A percentile compares a stretch with the other conserved stretches of the same genome.
Evolutionary conservation across 2,329 filamentous ascomycete species (phyloP).

Genomic region (Fusarium sp.): DNA sequence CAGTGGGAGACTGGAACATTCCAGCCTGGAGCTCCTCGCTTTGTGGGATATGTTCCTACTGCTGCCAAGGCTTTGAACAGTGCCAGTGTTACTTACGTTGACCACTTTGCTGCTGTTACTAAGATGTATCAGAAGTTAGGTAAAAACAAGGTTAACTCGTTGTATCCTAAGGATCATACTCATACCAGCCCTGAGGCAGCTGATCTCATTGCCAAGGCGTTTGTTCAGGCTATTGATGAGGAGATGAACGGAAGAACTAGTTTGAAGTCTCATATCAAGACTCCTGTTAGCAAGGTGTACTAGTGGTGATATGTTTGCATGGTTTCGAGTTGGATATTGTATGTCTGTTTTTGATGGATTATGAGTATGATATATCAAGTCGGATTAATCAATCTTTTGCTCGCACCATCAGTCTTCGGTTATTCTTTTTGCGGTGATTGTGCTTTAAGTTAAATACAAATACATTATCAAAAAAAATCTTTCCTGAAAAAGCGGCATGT

Average conservation of each 20-base stretch:
- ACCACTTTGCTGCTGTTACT: constrained; percentile 71
- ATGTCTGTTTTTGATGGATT: not conserved
- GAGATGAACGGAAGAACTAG: constrained; percentile 50
- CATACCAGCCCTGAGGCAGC: constrained; percentile 71
- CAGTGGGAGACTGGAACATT: constrained; percentile 70
- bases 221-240: constrained; percentile 56
- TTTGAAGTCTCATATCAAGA: constrained; percentile 47
- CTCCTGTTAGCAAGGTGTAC: constrained; percentile 44
- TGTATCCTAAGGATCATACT: constrained; percentile 72
- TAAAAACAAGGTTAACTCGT: constrained; percentile 61
- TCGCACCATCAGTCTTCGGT: too few relatives aligned
- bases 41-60: constrained; percentile 67
- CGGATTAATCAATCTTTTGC: too few relatives aligned
- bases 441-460: too few relatives aligned
- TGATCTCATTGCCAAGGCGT: constrained; percentile 67
- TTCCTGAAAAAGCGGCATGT: too few relatives aligned
- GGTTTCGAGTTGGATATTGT: not conserved
- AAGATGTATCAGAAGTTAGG: constrained; percentile 66
- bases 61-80: constrained; percentile 55
- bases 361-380: not conserved
- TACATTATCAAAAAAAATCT: too few relatives aligned
- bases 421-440: too few relatives aligned
- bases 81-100: constrained; percentile 66
- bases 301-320: constrained; percentile 1
- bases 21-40: constrained; percentile 62